Evolutionary conservation across 495 filamentous ascomycete species (phyloP), one percentile per base, ranked within the genome.

Genomic region (Pseudoneurospora amorphoporcata): DNA sequence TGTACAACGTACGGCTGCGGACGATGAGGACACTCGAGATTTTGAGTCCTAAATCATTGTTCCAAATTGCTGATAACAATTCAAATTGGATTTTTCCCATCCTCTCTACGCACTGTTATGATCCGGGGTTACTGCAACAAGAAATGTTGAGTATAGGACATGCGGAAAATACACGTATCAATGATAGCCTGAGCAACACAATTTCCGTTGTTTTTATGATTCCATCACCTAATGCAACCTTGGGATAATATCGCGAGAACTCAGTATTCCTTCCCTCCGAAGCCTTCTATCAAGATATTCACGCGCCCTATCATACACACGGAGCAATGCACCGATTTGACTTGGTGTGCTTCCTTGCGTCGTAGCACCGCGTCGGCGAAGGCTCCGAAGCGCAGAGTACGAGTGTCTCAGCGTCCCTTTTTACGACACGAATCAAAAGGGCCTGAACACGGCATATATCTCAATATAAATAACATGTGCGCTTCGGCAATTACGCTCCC

Each of bases 251-350:
- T 42, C 40, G 40, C 40, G 16, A 7, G 14, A 42, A 16, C 5
- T 16, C 16, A 0, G 12, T 17, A 17, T 0, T n/a, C 17, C 10
- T 12, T 4, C 23, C 0, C 47, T 29, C 47, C 2, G 0, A 4
- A 29, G 10, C 7, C 45, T 10, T 2, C n/a, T 1, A 53, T 23
- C 23, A 23, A 23, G 23, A 23, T 23, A 23, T 23, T 1, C 23
- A 23, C 23, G 23, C 23, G 23, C 23, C 23, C 23, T 58, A 19
- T 29, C 1, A 10, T 58, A 58, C 23, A 23, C 23, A 58, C 19
- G 4, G 47, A 58, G 47, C 2, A 29, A 58, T 23, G 2, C 9
- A 12, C n/a, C 9, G 19, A 53, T 6, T 53, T 0, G 12, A 53
- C 45, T 23, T 23, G 8, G 19, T 23, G 17, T 43, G 1, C 17